A percentile compares a stretch with the other conserved stretches of the same genome.
These are phyloP conservation scores for Penicillium sp. DNA, from an alignment of 2,329 filamentous ascomycete genomes.

Conservation along the genomic window DNA sequence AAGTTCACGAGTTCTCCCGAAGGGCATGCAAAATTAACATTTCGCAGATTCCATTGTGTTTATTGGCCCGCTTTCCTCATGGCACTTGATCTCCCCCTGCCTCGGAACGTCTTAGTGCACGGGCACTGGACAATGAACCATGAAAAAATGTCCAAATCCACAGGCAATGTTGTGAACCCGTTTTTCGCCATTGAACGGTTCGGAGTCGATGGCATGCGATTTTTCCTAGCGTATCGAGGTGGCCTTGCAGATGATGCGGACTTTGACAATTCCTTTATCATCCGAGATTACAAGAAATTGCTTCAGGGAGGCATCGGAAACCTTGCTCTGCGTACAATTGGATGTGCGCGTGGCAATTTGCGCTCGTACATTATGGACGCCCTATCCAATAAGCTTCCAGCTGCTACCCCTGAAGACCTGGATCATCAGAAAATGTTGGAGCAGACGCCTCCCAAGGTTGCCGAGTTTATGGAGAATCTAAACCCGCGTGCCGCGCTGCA, in stretches of 20 bases:
- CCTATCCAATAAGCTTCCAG: conserved; percentile 22
- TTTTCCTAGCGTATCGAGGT: conserved; percentile 75
- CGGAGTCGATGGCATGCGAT: conserved; percentile 78
- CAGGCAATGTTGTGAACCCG: conserved; percentile 89
- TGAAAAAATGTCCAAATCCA: conserved; percentile 92
- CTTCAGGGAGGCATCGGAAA: conserved; percentile 75
- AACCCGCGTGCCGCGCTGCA: conserved; percentile 59
- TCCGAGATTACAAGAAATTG: conserved; percentile 67
- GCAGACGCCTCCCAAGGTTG: conserved; percentile 37
- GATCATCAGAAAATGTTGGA: conserved; percentile 37
- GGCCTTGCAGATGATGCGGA: conserved; percentile 68
- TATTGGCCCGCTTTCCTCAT: conserved; percentile 97
- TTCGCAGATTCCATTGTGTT: conserved; percentile 69
- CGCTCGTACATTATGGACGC: conserved; percentile 47
- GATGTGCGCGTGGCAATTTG: conserved; percentile 61
- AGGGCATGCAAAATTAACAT: conserved; percentile 14
- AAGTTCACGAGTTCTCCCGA: conserved; percentile 11
- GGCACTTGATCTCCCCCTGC: conserved; percentile 69
- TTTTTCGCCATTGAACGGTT: conserved; percentile 85
- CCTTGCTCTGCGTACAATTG: conserved; percentile 61
- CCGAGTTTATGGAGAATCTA: conserved; percentile 53
- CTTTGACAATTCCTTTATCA: conserved; percentile 72
- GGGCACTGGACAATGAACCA: conserved; percentile 90
- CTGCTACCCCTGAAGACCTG: conserved; percentile 24
- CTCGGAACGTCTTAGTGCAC: conserved; percentile 74